phyloP scores from a whole-genome alignment of 225 moss, liverwort and hornwort genomes.

The Pseudoscleropodium purum region DNA sequence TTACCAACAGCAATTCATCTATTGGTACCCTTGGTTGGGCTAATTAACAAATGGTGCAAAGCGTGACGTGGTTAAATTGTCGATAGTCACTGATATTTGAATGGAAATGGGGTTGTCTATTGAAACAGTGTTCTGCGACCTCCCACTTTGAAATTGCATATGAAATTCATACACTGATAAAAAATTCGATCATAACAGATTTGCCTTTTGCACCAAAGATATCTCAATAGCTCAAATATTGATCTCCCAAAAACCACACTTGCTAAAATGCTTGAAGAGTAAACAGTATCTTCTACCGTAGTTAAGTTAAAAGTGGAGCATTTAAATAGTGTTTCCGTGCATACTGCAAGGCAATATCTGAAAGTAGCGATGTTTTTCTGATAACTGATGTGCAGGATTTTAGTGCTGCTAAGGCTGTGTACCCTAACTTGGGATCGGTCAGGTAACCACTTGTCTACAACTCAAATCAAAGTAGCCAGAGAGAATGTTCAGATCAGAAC shows the following conservation, averaged over 20 bases:
- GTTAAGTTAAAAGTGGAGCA: neutral
- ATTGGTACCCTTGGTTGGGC: neutral
- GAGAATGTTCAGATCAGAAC: neutral
- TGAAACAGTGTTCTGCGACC: neutral
- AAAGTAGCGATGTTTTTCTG: neutral
- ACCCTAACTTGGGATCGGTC: conserved; percentile 58
- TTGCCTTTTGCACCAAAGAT: neutral
- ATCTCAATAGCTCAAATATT: neutral
- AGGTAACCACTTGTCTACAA: conserved; percentile 16
- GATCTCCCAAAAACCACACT: neutral
- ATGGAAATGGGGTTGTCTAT: neutral
- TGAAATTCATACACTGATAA: neutral
- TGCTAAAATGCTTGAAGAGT: neutral
- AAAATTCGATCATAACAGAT: neutral
- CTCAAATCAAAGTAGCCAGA: neutral
- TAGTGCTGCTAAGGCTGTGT: conserved; percentile 63
- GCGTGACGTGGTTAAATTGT: neutral
- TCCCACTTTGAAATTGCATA: neutral
- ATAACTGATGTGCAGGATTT: conserved; percentile 59
- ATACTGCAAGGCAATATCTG: neutral
- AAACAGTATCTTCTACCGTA: neutral
- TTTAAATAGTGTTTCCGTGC: neutral
- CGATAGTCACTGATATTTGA: neutral
- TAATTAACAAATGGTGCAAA: too few relatives aligned
- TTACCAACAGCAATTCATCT: neutral